A percentile compares a stretch with the other conserved stretches of the same genome.
Evolutionary conservation across 2,329 filamentous ascomycete genomes (phyloP).

Genomic region (Neofusicoccum parvum): DNA sequence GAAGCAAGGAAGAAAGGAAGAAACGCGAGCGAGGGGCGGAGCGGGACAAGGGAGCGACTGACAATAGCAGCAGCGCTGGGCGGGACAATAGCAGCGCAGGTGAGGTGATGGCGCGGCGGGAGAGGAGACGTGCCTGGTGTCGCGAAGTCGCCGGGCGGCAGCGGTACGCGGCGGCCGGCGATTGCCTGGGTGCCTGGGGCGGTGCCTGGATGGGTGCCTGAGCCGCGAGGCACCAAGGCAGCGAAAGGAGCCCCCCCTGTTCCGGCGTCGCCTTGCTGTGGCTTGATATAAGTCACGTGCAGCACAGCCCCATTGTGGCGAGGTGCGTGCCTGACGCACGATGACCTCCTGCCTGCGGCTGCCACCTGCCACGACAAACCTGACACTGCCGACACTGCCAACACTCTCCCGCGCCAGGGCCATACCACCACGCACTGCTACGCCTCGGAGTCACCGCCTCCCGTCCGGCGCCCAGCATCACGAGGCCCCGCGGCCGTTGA

Average conservation of each 20-base stretch:
- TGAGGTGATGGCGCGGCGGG: conserved; percentile 3
- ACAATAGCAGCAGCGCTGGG: conserved; percentile 1
- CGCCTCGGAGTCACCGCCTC: conserved; percentile 7
- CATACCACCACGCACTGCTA: conserved; percentile 16
- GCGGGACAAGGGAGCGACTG: conserved; percentile 11
- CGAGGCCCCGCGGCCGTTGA: conserved; percentile 14
- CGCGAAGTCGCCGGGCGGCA: background rate
- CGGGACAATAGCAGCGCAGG: background rate
- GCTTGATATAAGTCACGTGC: too few relatives aligned
- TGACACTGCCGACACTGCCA: conserved; percentile 7
- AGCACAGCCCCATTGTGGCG: too few relatives aligned
- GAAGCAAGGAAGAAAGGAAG: conserved; percentile 2
- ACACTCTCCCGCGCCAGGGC: conserved; percentile 2
- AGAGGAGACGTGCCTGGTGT: conserved; percentile 5
- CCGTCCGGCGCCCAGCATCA: background rate
- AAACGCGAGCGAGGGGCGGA: background rate
- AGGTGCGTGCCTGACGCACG: background rate
- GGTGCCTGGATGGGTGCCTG: background rate
- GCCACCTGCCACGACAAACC: background rate
- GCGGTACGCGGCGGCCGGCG: background rate
- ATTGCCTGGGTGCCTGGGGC: background rate
- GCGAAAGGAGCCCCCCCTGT: too few relatives aligned
- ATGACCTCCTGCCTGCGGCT: background rate
- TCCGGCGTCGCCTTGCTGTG: too few relatives aligned
- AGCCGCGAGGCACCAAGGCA: too few relatives aligned